Evolutionary conservation across 2,329 filamentous ascomycete species (phyloP), one percentile per base, ranked within the genome.

Genomic region (Phaeosphaeriaceae sp.): DNA sequence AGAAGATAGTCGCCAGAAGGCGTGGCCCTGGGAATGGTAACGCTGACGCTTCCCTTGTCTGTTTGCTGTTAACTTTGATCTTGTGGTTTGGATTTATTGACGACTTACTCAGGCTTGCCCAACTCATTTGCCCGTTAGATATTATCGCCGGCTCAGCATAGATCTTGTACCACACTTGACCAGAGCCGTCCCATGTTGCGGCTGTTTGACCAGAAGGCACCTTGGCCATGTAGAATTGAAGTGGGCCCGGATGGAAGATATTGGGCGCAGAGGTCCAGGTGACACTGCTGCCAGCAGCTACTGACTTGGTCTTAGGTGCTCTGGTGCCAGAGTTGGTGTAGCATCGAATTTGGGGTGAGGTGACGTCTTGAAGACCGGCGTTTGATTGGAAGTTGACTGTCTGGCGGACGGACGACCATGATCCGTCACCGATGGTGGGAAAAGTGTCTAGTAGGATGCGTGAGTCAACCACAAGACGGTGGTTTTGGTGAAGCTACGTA

Each of bases 1-100:
- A 79, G 59, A 7, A 80, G 64, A 58, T 80, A 79, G 51, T 79
- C 68, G 9, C 77, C 77, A 3, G 66, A 60, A 4, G 77, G 76
- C 1, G 68, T 67, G 32, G 64, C 67, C 21, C 60, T 64, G 2
- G 77, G 77, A 26, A 80, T 72, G 1, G 66, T 70, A 35, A 73
- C 74, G 23, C 50, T 66, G 49, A 65, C 60, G 8, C 57, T 44
- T 2, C 54, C 59, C 48, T 56, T 48, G 43, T 57, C 51, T 54
- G 12, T 30, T 21, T 6, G 17, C 29, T 17, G 17, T 55, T 15
- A 40, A 35, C 30, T 4, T 12, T 17, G 9, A 2, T 2, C 6
- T 42, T 5, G 11, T 16, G 7, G n/a, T 15, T 30, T 13, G 11
- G 13, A 20, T 50, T 45, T 9, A 28, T 16, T 29, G 4, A 12